Conservation (phyloP, 2,329 filamentous ascomycete species). For the Fusarium chlamydosporum region DNA sequence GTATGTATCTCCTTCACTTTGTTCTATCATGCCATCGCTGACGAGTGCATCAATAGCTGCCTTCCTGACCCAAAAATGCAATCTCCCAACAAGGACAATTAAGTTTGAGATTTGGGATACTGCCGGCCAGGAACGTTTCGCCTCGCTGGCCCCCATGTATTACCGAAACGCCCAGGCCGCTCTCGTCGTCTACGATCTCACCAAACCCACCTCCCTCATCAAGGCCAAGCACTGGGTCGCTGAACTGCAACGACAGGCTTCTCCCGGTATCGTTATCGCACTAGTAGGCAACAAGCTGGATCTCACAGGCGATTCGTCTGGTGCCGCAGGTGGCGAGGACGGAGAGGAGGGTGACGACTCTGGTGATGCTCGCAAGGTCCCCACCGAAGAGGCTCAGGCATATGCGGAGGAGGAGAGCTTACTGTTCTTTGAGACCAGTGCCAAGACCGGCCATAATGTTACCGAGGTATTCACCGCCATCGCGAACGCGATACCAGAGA, state of each 20-base stretch:
- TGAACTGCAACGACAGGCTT: conserved; percentile 95
- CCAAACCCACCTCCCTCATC: conserved; percentile 92
- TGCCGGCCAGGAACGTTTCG: conserved; percentile 96
- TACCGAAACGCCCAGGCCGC: conserved; percentile 98
- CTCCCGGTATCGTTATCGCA: conserved; percentile 95
- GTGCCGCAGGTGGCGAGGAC: conserved; percentile 61
- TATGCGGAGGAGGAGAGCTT: conserved; percentile 96
- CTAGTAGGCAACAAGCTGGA: conserved; percentile 98
- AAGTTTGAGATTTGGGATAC: conserved; percentile 99
- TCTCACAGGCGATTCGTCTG: conserved; percentile 74
- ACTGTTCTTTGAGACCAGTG: conserved; percentile 97
- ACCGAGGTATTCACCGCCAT: conserved; percentile 98
- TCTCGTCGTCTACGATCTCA: conserved; percentile 98
- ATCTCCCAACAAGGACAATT: conserved; percentile 91
- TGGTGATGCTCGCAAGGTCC: conserved; percentile 86
- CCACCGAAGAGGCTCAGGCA: conserved; percentile 88
- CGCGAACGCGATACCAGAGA: conserved; percentile 97
- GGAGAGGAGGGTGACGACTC: conserved; percentile 72
- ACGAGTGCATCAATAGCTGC: conserved; percentile 72
- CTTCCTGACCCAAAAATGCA: conserved; percentile 99
- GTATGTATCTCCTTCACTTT: conserved; percentile 65
- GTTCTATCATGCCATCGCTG: conserved; percentile 25
- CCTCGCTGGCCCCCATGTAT: conserved; percentile 98
- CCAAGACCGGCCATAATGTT: conserved; percentile 95
- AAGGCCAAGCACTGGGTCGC: conserved; percentile 99